These are phyloP conservation scores for Chlorella vulgaris DNA, from an alignment of 139 green algal species.

Conservation along the genomic window DNA sequence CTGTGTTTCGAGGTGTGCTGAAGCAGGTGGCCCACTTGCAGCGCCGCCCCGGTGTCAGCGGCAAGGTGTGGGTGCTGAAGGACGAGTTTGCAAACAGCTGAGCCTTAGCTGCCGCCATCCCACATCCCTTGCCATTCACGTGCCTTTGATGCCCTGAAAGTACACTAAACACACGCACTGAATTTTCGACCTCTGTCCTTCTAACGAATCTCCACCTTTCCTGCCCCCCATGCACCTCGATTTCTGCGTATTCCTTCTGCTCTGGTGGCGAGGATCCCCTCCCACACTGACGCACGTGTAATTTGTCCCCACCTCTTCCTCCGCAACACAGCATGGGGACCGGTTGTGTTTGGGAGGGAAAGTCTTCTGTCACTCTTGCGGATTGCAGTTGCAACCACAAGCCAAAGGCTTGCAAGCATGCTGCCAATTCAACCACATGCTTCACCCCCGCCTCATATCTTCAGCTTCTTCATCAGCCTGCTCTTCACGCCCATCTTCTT, in stretches of 20 bases:
- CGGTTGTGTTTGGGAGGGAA: too few species aligned
- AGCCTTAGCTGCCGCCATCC: too few species aligned
- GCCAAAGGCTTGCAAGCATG: too few species aligned
- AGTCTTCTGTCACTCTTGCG: too few species aligned
- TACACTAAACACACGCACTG: too few species aligned
- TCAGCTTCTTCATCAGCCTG: constrained; percentile 31
- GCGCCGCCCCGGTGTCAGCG: constrained; percentile 10
- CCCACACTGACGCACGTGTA: not conserved
- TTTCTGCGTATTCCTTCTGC: not conserved
- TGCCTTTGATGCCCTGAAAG: too few species aligned
- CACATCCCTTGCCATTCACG: too few species aligned
- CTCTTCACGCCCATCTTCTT: constrained; percentile 25
- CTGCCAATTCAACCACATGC: too few species aligned
- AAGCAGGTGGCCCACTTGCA: constrained; percentile 68
- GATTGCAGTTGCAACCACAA: too few species aligned
- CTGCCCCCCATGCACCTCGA: not conserved
- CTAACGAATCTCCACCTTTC: not conserved
- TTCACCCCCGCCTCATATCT: too few species aligned
- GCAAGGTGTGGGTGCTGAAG: constrained; percentile 70
- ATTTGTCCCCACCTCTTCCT: not conserved
- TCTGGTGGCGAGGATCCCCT: not conserved
- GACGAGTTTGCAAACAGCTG: constrained; percentile 59
- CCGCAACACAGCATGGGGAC: too few species aligned
- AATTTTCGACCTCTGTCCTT: too few species aligned
- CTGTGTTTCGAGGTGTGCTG: constrained; percentile 77